Base-by-base conservation (phyloP, 1,139 yeast genomes). In the Blastobotrys serpentis region DNA sequence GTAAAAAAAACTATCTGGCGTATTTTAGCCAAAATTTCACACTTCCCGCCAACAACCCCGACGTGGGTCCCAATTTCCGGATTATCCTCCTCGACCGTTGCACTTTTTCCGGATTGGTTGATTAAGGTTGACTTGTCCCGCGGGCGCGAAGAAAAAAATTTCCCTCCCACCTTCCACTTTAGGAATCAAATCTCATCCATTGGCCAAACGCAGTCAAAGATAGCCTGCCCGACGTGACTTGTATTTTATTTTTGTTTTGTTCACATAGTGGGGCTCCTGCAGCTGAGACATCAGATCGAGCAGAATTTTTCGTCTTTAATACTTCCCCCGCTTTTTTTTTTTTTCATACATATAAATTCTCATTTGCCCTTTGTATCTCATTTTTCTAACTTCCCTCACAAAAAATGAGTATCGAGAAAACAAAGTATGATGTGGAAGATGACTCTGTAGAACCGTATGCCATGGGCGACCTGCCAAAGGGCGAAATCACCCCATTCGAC, bases 401-500 rank as follows among this genome's bases (percentile, higher is more conserved):
- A 11, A 29, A 7, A 4, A 29, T 29, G 32, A 29, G 32, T 11
- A 14, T 29, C 7, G 32, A 36, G 14, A 36, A 36, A 14, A 25
- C 19, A 14, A 11, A 36, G 5, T 19, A 36, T 36, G 40, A 36
- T 14, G 25, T 36, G n/a, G n/a, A n/a, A 4, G 19, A 18, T n/a
- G 32, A 29, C 13, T 4, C 7, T 14, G 32, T 4, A 4, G n/a
- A 29, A 11, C n/a, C 32, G 13, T 29, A 7, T 29, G 32, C 7
- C 13, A 6, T 11, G 4, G 40, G 40, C 25, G 40, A 36, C 22
- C 23, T 36, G 11, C 40, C 40, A 19, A 46, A 46, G 42, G 45
- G 42, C 17, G 49, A 36, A 10, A 45, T 46, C 21, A n/a, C n/a
- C n/a, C n/a, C n/a, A n/a, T 36, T 13, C 17, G 42, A 45, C 5